Percentiles rank a stretch among this genome's conserved stretches.
phyloP scores from a whole-genome alignment of 2,329 filamentous ascomycete genomes.

The Arthrobotrys iridis region DNA sequence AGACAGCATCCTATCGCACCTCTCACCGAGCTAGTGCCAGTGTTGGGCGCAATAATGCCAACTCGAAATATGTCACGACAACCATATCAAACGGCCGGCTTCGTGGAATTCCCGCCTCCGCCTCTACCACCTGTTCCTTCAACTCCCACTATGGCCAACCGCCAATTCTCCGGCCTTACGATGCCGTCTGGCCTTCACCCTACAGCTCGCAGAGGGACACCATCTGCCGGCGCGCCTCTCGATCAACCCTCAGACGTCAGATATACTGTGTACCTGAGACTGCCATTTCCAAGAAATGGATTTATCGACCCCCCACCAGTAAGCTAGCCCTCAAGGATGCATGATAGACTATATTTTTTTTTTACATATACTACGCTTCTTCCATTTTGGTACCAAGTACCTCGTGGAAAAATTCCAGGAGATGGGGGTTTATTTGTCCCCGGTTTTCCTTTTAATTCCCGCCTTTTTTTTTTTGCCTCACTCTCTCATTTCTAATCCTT shows the following conservation, averaged over 20 bases:
- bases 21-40: constrained; percentile 5
- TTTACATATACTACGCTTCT: background rate
- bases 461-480: constrained; percentile 13
- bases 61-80: constrained; percentile 34
- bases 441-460: background rate
- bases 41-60: constrained; percentile 16
- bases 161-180: constrained; percentile 32
- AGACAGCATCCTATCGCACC: background rate
- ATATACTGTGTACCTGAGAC: constrained; percentile 82
- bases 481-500: background rate
- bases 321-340: constrained; percentile 60
- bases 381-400: constrained; percentile 7
- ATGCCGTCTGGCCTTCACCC: constrained; percentile 36
- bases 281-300: constrained; percentile 86
- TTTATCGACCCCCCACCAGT: constrained; percentile 92
- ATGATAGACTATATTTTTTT: constrained; percentile 18
- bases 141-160: constrained; percentile 43
- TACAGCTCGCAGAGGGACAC: constrained; percentile 40
- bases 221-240: constrained; percentile 27
- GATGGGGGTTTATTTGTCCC: background rate
- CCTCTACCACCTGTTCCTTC: constrained; percentile 46
- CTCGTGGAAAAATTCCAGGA: background rate
- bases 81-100: constrained; percentile 28
- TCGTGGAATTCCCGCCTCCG: constrained; percentile 43
- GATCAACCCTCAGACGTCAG: constrained; percentile 60